A percentile compares a stretch with the other conserved stretches of the same genome.
phyloP scores from a whole-genome alignment of 805 yeast species.

The Zygotorulaspora chibaensis region DNA sequence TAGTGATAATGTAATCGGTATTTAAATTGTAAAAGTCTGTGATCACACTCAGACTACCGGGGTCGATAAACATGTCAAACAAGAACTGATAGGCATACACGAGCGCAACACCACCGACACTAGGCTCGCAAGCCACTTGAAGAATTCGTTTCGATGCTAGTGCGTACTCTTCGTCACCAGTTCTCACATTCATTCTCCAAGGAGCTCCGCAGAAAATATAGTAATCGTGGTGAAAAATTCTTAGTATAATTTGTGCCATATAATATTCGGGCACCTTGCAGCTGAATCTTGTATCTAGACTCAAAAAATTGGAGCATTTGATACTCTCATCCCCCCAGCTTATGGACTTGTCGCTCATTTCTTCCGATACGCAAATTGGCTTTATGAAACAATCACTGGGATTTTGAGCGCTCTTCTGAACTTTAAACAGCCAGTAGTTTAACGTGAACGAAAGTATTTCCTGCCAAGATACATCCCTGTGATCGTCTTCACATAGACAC shows the following conservation, averaged over 20 bases:
- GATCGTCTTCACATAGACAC: conserved; percentile 9
- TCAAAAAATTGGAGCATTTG: conserved; percentile 1
- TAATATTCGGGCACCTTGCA: conserved; percentile 69
- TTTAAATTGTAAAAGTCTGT: conserved; percentile 47
- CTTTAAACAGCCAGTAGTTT: conserved; percentile 55
- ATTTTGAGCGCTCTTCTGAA: conserved; percentile 18
- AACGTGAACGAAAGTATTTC: conserved; percentile 64
- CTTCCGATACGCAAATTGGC: neutral
- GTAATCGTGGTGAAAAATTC: conserved; percentile 72
- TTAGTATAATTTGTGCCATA: conserved; percentile 65
- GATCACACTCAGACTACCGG: conserved; percentile 36
- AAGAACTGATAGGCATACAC: conserved; percentile 59
- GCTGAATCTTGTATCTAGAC: conserved; percentile 24
- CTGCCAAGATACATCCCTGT: conserved; percentile 55
- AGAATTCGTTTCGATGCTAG: conserved; percentile 45
- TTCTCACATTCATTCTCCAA: conserved; percentile 65
- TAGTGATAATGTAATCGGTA: conserved; percentile 45
- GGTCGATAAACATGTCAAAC: conserved; percentile 57
- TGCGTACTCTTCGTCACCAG: conserved; percentile 48
- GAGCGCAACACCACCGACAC: conserved; percentile 49
- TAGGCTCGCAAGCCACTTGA: conserved; percentile 30
- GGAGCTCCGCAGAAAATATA: conserved; percentile 81
- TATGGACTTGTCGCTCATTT: neutral
- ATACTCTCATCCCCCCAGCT: neutral
- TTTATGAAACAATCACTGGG: conserved; percentile 7